phyloP scores from a whole-genome alignment of 139 green algal species.

The Tetradesmus obliquus region DNA sequence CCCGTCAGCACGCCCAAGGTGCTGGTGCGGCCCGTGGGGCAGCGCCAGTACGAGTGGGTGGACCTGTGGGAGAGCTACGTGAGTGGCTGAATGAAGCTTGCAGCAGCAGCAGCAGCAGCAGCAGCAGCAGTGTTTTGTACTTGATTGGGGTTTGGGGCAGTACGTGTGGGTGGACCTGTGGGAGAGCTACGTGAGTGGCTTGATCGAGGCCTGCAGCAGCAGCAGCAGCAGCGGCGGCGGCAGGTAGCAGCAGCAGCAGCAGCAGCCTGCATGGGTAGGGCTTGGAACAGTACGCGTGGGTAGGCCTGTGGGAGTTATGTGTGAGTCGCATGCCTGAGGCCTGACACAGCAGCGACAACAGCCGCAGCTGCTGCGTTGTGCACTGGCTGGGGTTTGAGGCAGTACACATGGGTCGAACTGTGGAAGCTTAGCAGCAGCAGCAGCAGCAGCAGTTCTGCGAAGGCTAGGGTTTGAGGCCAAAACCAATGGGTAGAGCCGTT shows the following conservation, averaged over 20 bases:
- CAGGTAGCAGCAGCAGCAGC: neutral
- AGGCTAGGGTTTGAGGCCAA: too few relatives aligned
- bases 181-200: constrained; percentile 65
- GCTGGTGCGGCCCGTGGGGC: constrained; percentile 57
- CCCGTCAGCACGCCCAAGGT: constrained; percentile 60
- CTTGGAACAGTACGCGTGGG: too few relatives aligned
- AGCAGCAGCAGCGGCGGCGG: neutral
- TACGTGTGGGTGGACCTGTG: constrained; percentile 68
- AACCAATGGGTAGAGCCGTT: too few relatives aligned
- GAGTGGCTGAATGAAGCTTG: constrained; percentile 29
- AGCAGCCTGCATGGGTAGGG: too few relatives aligned
- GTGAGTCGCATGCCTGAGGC: neutral
- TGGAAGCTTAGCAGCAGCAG: neutral
- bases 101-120: neutral
- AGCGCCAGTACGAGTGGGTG: constrained; percentile 74
- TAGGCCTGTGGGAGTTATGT: neutral
- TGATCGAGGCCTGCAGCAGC: neutral
- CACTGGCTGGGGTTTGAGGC: too few relatives aligned
- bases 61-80: constrained; percentile 76
- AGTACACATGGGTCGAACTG: neutral
- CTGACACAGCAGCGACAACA: neutral
- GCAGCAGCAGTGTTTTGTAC: constrained; percentile 49
- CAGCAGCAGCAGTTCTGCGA: too few relatives aligned
- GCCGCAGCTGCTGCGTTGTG: neutral
- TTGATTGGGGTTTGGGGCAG: constrained; percentile 52